Evolutionary conservation across 2,329 filamentous ascomycete species (phyloP).

Genomic region (Geosmithia flava): DNA sequence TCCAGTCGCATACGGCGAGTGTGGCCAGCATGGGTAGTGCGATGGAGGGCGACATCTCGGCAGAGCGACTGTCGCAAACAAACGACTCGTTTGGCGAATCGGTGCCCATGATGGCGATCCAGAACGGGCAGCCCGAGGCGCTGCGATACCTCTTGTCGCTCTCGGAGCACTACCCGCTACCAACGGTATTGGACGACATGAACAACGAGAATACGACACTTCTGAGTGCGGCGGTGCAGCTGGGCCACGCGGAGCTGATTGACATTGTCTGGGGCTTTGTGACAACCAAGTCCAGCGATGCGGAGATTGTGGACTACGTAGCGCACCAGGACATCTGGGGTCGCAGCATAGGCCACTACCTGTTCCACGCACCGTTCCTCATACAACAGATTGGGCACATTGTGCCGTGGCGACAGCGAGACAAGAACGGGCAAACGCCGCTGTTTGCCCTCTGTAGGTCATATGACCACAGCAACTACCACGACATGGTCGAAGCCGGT

Average conservation of each 20-base stretch:
- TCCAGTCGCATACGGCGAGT: slow-evolving; percentile 67
- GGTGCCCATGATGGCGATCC: slow-evolving; percentile 75
- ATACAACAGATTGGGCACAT: slow-evolving; percentile 65
- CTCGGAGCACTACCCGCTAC: slow-evolving; percentile 59
- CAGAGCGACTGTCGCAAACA: slow-evolving; percentile 64
- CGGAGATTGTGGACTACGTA: slow-evolving; percentile 55
- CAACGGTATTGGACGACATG: slow-evolving; percentile 65
- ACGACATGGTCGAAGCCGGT: slow-evolving; percentile 74
- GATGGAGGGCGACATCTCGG: slow-evolving; percentile 76
- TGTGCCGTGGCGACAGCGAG: slow-evolving; percentile 79
- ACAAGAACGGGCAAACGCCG: slow-evolving; percentile 97
- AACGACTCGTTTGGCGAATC: slow-evolving; percentile 66
- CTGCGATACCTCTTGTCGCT: slow-evolving; percentile 71
- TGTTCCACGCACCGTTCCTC: slow-evolving; percentile 79
- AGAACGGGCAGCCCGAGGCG: slow-evolving; percentile 57
- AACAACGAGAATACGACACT: slow-evolving; percentile 87
- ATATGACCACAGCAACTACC: slow-evolving; percentile 85
- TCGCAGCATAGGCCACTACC: slow-evolving; percentile 84
- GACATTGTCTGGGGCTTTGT: slow-evolving; percentile 64
- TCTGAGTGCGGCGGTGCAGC: slow-evolving; percentile 79
- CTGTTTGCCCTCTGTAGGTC: slow-evolving; percentile 90
- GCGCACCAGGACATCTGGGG: slow-evolving; percentile 70
- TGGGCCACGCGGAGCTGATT: slow-evolving; percentile 64
- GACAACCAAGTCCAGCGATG: slow-evolving; percentile 39
- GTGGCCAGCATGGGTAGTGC: slow-evolving; percentile 61